Evolutionary conservation across 148 eudicot genomes (phyloP).

Genomic region (Chenopodium suecicum): DNA sequence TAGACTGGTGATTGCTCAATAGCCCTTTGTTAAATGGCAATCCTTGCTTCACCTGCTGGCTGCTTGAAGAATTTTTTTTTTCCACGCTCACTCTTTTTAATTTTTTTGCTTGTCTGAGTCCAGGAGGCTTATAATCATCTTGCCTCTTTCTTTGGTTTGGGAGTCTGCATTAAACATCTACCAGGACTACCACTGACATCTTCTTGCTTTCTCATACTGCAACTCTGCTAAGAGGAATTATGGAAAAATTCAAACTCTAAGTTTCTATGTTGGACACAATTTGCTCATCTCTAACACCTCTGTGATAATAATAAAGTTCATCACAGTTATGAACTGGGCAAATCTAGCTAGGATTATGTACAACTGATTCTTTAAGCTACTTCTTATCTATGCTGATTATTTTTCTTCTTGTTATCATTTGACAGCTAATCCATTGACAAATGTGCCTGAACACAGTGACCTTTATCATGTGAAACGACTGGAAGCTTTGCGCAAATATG

Average conservation of each 20-base stretch:
- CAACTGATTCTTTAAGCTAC: neutral
- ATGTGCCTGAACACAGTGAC: constrained; percentile 54
- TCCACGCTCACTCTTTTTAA: neutral
- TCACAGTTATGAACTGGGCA: neutral
- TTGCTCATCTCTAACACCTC: neutral
- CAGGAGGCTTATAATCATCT: neutral
- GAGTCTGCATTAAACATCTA: neutral
- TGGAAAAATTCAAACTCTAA: neutral
- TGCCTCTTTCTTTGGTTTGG: neutral
- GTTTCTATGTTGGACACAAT: neutral
- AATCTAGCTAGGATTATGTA: neutral
- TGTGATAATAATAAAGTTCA: neutral
- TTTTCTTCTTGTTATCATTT: constrained; percentile 3
- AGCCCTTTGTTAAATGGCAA: neutral
- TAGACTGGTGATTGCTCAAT: neutral
- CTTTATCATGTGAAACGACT: constrained; percentile 58
- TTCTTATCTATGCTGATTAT: neutral
- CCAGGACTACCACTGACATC: neutral
- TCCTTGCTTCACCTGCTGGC: too few species aligned
- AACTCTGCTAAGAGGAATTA: neutral
- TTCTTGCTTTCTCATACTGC: neutral
- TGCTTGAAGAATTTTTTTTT: neutral
- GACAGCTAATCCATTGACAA: constrained; percentile 50
- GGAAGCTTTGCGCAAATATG: constrained; percentile 69
- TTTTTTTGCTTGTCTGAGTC: neutral